Base-by-base conservation (phyloP, 2,329 filamentous ascomycete genomes). In the Fusarium armeniacum region DNA sequence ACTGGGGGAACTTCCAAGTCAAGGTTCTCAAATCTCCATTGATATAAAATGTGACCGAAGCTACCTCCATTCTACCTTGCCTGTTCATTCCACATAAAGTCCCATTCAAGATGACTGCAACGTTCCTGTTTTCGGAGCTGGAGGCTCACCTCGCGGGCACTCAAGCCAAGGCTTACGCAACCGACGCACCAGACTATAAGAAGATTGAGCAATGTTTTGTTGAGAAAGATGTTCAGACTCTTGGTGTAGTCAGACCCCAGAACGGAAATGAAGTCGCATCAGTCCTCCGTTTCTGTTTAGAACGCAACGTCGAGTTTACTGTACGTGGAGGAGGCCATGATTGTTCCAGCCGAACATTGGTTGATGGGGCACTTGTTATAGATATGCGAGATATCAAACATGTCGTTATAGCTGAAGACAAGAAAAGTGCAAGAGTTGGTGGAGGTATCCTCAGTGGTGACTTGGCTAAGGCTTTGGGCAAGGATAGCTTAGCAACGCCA, bases 381-480 rank as follows among this genome's bases (percentile, higher is more conserved):
- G 67, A 71, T 10, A 62, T 70, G 69, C 50, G 69, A 7, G 69
- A 68, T 30, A 62, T 71, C 13, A 61, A 65, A 1, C 35, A 58
- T 7, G 56, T 65, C 15, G 15, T 22, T 0, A 8, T 68, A 1
- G 2, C 41, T 0, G 28, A 58, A 2, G 60, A 61, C n/a, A 57
- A 50, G 15, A 36, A 12, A 2, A 60, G 26, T 0, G 67, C 64
- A 6, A 35, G 11, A 4, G 35, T 71, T 0, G 69, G 67, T 0
- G 67, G 67, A 0, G 69, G 67, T 0, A 62, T 69, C 1, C 15
- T 71, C 0, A n/a, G 20, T 10, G 43, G 51, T 0, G 7, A 41
- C 0, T n/a, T 70, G 2, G 26, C 35, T 0, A 26, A 1, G 1
- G 1, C 2, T 0, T 7, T 71, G 5, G 56, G 24, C 1, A 8